These are phyloP conservation scores for Neocucurbitaria cava DNA, from an alignment of 2,329 filamentous ascomycete genomes.

Conservation along the genomic window DNA sequence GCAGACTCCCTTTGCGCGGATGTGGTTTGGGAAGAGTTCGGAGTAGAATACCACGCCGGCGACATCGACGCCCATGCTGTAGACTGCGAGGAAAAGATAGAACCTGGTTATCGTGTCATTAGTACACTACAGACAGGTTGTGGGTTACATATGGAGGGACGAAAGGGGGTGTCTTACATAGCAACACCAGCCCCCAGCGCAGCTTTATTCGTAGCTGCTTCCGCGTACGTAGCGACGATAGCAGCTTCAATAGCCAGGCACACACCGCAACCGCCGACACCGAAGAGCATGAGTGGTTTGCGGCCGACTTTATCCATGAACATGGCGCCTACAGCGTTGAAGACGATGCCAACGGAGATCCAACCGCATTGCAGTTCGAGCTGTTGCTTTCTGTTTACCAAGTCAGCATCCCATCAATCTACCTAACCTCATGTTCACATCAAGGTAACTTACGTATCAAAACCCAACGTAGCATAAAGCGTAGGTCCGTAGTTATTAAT, in stretches of 20 bases:
- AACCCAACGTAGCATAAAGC: constrained; percentile 29
- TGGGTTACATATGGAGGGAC: no score
- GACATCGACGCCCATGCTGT: constrained; percentile 30
- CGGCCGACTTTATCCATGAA: constrained; percentile 26
- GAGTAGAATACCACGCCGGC: constrained; percentile 27
- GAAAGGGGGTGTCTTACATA: constrained; percentile 7
- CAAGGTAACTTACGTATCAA: constrained; percentile 16
- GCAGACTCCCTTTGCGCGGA: constrained; percentile 33
- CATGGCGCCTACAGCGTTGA: constrained; percentile 23
- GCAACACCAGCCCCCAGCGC: constrained; percentile 28
- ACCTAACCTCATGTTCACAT: not conserved
- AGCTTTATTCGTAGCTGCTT: constrained; percentile 30
- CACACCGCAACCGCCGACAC: constrained; percentile 27
- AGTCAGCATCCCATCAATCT: not conserved
- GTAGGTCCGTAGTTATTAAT: constrained; percentile 36
- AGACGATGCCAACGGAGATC: constrained; percentile 32
- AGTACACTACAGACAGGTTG: no score
- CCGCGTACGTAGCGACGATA: constrained; percentile 31
- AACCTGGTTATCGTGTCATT: constrained; percentile 13
- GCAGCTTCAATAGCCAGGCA: constrained; percentile 31
- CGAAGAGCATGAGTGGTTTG: constrained; percentile 28
- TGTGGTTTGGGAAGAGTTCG: constrained; percentile 29
- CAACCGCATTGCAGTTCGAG: constrained; percentile 33
- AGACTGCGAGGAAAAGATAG: constrained; percentile 31
- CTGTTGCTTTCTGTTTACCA: constrained; percentile 22